These are phyloP conservation scores for Phytophthora ohioensis DNA, from an alignment of 352 stramenopile genomes.

Conservation along the genomic window DNA sequence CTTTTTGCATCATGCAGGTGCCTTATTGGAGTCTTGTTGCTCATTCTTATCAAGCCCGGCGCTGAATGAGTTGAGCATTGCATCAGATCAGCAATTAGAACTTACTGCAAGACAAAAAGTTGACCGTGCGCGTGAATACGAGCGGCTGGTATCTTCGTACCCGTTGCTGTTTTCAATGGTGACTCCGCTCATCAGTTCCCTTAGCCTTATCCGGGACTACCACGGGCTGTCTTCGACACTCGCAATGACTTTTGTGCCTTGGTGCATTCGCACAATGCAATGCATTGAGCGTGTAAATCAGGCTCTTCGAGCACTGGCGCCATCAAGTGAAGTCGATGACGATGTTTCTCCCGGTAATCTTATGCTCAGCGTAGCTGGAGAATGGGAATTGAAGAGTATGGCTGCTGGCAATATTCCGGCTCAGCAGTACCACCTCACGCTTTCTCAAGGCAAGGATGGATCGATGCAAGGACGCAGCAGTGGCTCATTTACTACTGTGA, in stretches of 20 bases:
- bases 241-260: slow-evolving; percentile 80
- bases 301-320: slow-evolving; percentile 44
- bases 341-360: slow-evolving; percentile 46
- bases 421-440: slow-evolving; percentile 85
- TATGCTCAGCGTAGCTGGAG: slow-evolving; percentile 73
- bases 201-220: slow-evolving; percentile 75
- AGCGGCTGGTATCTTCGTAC: slow-evolving; percentile 50
- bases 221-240: slow-evolving; percentile 73
- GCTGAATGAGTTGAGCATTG: slow-evolving; percentile 36
- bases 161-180: slow-evolving; percentile 69
- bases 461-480: slow-evolving; percentile 75
- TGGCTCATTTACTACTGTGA: slow-evolving; percentile 86
- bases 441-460: slow-evolving; percentile 76
- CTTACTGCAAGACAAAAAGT: slow-evolving; percentile 27
- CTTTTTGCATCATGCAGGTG: slow-evolving; percentile 73
- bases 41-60: slow-evolving; percentile 52
- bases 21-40: slow-evolving; percentile 66
- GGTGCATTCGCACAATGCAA: slow-evolving; percentile 75
- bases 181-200: slow-evolving; percentile 69
- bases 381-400: slow-evolving; percentile 91
- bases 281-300: slow-evolving; percentile 74
- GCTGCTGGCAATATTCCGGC: slow-evolving; percentile 87
- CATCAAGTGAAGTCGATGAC: slow-evolving; percentile 35
- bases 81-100: slow-evolving; percentile 29
- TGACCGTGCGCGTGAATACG: slow-evolving; percentile 34